Conservation (phyloP, 1,284 basidiomycete species). For the Apiotrichum gracile region DNA sequence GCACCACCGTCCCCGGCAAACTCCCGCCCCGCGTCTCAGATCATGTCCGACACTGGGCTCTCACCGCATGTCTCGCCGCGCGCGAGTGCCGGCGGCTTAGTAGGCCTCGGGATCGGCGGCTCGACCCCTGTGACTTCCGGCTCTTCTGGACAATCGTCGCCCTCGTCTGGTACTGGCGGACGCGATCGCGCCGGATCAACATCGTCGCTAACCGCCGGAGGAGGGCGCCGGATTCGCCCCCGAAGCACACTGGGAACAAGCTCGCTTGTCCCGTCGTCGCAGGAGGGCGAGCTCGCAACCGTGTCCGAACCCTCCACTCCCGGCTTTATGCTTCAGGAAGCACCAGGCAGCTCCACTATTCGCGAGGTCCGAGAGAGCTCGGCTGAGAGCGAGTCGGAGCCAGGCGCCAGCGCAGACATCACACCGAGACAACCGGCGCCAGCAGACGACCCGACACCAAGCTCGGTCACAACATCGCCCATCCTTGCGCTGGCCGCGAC, state of each 20-base stretch:
- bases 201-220: not conserved
- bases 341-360: not conserved
- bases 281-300: not conserved
- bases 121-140: not conserved
- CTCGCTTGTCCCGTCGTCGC: not conserved
- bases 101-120: not conserved
- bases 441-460: not conserved
- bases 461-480: not conserved
- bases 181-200: conserved; percentile 6
- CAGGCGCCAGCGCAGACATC: not conserved
- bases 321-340: too few species aligned
- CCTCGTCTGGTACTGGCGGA: not conserved
- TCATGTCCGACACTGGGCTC: conserved; percentile 9
- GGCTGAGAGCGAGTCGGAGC: not conserved
- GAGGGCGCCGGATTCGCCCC: conserved; percentile 3
- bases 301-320: not conserved
- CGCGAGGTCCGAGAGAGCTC: not conserved
- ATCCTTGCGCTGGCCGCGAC: not conserved
- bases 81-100: not conserved
- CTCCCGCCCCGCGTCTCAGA: conserved; percentile 28
- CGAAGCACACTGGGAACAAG: conserved; percentile 7
- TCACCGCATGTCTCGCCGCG: conserved; percentile 6
- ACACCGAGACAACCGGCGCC: not conserved
- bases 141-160: not conserved
- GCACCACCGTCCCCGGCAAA: conserved; percentile 36